Conservation (phyloP, 2,329 filamentous ascomycete genomes). For the Chrysoporthe puriensis region DNA sequence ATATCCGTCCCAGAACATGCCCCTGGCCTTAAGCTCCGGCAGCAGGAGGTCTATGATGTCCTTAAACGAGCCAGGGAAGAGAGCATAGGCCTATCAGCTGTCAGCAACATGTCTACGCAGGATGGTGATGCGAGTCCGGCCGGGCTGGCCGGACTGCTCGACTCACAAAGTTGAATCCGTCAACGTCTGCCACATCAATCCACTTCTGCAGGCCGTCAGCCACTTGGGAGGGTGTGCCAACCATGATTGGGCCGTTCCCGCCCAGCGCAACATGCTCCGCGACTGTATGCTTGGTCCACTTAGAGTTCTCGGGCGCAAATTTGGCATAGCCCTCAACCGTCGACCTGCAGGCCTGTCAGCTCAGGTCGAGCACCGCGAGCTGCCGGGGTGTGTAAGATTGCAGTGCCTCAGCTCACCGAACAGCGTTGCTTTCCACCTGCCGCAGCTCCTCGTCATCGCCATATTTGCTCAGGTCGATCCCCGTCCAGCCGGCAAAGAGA, state of each 20-base stretch:
- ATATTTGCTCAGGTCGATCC: slow-evolving; percentile 49
- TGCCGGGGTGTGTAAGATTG: neutral
- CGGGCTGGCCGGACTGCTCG: neutral
- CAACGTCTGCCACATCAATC: slow-evolving; percentile 70
- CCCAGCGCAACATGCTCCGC: slow-evolving; percentile 70
- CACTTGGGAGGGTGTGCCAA: slow-evolving; percentile 67
- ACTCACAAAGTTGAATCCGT: slow-evolving; percentile 71
- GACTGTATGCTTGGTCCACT: slow-evolving; percentile 74
- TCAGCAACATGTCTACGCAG: neutral
- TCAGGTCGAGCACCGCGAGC: neutral
- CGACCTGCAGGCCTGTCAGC: slow-evolving; percentile 20
- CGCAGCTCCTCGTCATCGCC: slow-evolving; percentile 45
- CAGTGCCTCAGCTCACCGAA: slow-evolving; percentile 38
- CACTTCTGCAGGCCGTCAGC: slow-evolving; percentile 70
- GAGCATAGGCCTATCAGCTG: slow-evolving; percentile 44
- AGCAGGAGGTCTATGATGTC: slow-evolving; percentile 68
- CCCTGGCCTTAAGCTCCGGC: slow-evolving; percentile 62
- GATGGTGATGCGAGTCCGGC: neutral
- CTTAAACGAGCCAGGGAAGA: slow-evolving; percentile 63
- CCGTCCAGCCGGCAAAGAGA: slow-evolving; percentile 76
- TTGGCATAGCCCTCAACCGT: slow-evolving; percentile 31
- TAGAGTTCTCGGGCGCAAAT: slow-evolving; percentile 40
- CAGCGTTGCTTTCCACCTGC: slow-evolving; percentile 45
- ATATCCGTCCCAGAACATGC: slow-evolving; percentile 58
- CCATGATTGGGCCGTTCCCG: slow-evolving; percentile 65